These are phyloP conservation scores for Talaromyces sp. DNA, from an alignment of 2,329 filamentous ascomycete genomes.

Conservation along the genomic window DNA sequence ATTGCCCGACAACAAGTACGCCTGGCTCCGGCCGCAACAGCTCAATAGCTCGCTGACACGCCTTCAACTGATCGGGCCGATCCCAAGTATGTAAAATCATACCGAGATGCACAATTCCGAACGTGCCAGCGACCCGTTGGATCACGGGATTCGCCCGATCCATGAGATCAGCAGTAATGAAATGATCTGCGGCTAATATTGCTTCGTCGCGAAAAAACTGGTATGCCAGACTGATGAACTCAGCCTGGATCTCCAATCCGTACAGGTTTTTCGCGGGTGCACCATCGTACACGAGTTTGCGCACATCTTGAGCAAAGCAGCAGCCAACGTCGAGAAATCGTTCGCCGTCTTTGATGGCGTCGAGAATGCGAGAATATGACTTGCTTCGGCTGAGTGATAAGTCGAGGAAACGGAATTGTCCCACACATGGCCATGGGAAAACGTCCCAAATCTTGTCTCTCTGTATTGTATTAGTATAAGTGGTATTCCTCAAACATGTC, in stretches of 20 bases:
- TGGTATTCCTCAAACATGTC: neutral
- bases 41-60: constrained; percentile 33
- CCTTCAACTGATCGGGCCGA: constrained; percentile 32
- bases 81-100: constrained; percentile 46
- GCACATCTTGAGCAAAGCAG: constrained; percentile 23
- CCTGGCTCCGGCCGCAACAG: constrained; percentile 31
- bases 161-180: constrained; percentile 50
- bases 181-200: constrained; percentile 45
- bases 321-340: constrained; percentile 23
- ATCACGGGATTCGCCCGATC: constrained; percentile 30
- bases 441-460: constrained; percentile 23
- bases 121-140: constrained; percentile 27
- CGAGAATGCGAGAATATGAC: constrained; percentile 20
- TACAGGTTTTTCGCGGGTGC: constrained; percentile 50
- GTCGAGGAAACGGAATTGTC: constrained; percentile 19
- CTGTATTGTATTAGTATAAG: neutral
- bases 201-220: constrained; percentile 62
- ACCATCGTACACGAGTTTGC: constrained; percentile 42
- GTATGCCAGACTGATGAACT: constrained; percentile 58
- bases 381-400: constrained; percentile 10
- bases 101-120: constrained; percentile 42
- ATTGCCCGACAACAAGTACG: constrained; percentile 27
- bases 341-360: constrained; percentile 21
- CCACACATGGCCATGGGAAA: constrained; percentile 19
- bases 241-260: constrained; percentile 50